Evolutionary conservation across 495 filamentous ascomycete species (phyloP).

Genomic region (Daldinia loculata): DNA sequence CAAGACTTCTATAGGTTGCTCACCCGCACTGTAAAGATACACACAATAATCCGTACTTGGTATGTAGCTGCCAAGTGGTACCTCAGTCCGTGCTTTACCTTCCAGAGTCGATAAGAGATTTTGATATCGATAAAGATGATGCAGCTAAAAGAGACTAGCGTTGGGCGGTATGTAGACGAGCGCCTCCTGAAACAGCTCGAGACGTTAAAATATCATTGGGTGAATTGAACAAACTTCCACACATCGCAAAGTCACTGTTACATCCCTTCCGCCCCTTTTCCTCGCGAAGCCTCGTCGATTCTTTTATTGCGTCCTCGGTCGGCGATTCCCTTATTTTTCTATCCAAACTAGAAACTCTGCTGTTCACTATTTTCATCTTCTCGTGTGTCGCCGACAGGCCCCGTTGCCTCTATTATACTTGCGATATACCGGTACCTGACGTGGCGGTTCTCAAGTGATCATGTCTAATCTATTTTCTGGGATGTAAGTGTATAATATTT

Average conservation of each 20-base stretch:
- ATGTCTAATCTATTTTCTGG: constrained; percentile 85
- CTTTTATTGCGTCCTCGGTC: background rate
- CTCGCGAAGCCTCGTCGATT: constrained; percentile 15
- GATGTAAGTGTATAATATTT: constrained; percentile 67
- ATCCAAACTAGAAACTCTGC: background rate
- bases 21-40: background rate
- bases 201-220: constrained; percentile 36
- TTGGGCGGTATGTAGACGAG: constrained; percentile 25
- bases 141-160: constrained; percentile 25
- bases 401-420: background rate
- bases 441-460: constrained; percentile 43
- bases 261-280: constrained; percentile 38
- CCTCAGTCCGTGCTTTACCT: background rate
- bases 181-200: constrained; percentile 40
- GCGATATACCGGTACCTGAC: constrained; percentile 35
- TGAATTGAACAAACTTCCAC: constrained; percentile 29
- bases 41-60: too few species aligned
- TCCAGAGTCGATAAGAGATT: background rate
- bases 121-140: constrained; percentile 10
- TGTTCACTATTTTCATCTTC: background rate
- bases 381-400: constrained; percentile 1
- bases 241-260: constrained; percentile 26
- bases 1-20: background rate
- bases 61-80: background rate
- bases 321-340: background rate